Base-by-base conservation (phyloP, 2,329 filamentous ascomycete species). In the Fusarium transvaalense region DNA sequence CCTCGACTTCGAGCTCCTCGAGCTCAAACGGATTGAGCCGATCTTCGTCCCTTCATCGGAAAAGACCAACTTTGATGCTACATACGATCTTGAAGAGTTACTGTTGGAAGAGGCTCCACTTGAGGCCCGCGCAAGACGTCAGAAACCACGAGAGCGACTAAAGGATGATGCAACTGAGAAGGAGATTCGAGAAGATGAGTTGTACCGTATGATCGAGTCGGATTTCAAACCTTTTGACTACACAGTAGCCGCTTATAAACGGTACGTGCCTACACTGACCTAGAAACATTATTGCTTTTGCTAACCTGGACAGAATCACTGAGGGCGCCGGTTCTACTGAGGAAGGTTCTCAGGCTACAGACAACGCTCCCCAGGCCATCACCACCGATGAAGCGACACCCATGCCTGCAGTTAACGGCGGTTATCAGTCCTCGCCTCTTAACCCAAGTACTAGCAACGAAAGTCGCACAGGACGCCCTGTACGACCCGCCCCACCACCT, bases 11-110 rank as follows among this genome's bases (percentile, higher is more conserved):
- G 89, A 88, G 15, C 89, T 90, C 0, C 81, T 99, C 35, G 93
- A 97, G 77, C 85, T 89, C 68, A 98, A 97, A 78, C 89, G 94
- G 76, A 90, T 98, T 43, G 91, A 94, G 72, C 96, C 96, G 0
- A 89, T 98, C 5, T 99, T 99, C 77, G 88, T 92, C 21, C 96
- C 96, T 0, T 97, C 95, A 0, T 94, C 93, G 57, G 96, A 98
- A 48, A 99, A 99, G 86, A 98, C 96, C 5, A 99, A 99, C 78
- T 99, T 99, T 71, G 96, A 99, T 79, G 96, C 96, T 6, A 99
- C 96, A 1, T 98, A 99, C 77, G 96, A 99, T 78, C 82, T 99
- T 51, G 96, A 99, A 77, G 96, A 99, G 78, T 80, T 99, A 21
- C 82, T 99, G 3, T 81, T 99, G 43, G 96, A 99, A 79, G 96